Base-by-base conservation (phyloP, 176 grass and related monocot genomes). In the Tuctoria greenei region DNA sequence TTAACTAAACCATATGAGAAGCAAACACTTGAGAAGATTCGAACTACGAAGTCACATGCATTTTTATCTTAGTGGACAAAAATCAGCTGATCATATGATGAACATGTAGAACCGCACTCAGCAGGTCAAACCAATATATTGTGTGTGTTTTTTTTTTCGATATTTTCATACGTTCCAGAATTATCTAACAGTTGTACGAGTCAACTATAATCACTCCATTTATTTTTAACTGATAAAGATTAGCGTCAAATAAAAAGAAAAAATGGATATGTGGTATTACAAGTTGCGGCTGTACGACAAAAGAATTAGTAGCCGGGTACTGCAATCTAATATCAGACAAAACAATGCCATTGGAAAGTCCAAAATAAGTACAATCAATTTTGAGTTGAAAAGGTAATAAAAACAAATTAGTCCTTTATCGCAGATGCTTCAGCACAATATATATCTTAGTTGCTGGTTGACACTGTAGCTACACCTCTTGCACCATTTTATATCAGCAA, bases 1-100 rank as follows among this genome's bases (percentile, higher is more conserved):
- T 20, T 27, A 43, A 61, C 8, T 28, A 12, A 1, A 10, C 0
- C 59, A 26, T 17, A 65, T 28, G 37, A 35, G 56, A 72, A 62
- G 47, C 20, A 66, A 38, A 58, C 7, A 24, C 15, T 39, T n/a
- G n/a, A n/a, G n/a, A 15, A 36, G 47, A 54, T 17, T n/a, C 44
- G 3, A 65, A 71, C 64, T 28, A 14, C 0, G 24, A 61, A 40
- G 66, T 77, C 85, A 78, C 85, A 72, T 87, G 85, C 73, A 82
- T 78, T 78, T 87, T 79, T 82, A 66, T 87, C 50, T 59, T 61
- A 49, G 55, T 16, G 18, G 51, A 60, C 23, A 69, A 60, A 23
- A 72, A 61, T 50, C 46, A 50, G 46, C 15, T 58, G 15, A 64
- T 24, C 11, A 36, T 42, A 67, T 43, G n/a, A n/a, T n/a, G n/a